Base-by-base conservation (phyloP, 2,329 filamentous ascomycete species). In the Fusarium sp. region DNA sequence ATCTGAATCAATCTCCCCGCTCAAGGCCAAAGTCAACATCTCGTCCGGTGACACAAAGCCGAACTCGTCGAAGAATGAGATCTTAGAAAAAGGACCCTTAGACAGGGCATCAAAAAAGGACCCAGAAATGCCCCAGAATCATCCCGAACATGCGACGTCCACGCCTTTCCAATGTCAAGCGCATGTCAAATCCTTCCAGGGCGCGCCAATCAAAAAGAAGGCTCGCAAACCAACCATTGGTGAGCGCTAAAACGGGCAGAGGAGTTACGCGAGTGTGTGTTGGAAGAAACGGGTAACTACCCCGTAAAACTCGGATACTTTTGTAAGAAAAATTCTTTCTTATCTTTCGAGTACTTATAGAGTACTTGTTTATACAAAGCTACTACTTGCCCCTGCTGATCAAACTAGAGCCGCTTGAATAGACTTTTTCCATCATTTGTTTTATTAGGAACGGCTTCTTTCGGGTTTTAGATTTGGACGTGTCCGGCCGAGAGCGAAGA, bases 101-200 rank as follows among this genome's bases (percentile, higher is more conserved):
- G 11, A 33, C 46, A 53, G 46, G 46, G 17, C 46, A 53, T 53
- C 27, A 53, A 31, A 53, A 53, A n/a, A 53, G 46, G 46, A n/a
- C 46, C 46, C 20, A 24, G 53, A 57, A 57, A 40, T 14, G 59
- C 29, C 33, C 44, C 31, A 63, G 61, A 63, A 55, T 55, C 20
- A 10, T 51, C 42, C 22, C 14, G 58, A 61, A 61, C 20, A 49
- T 49, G 40, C 59, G 33, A 40, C 17, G n/a, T 57, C n/a, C 24
- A 12, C 62, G 62, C 62, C 62, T 64, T 64, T 64, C 40, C 36
- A 46, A 64, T 64, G 62, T 35, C 62, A 58, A 35, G 29, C 14
- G 55, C 55, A 53, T 62, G 46, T 62, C 46, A 62, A 53, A 53
- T 61, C 40, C 56, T 59, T 31, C 46, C 17, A 29, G 29, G n/a